Base-by-base conservation (phyloP, 1,284 basidiomycete genomes). In the Bondarzewia mesenterica region DNA sequence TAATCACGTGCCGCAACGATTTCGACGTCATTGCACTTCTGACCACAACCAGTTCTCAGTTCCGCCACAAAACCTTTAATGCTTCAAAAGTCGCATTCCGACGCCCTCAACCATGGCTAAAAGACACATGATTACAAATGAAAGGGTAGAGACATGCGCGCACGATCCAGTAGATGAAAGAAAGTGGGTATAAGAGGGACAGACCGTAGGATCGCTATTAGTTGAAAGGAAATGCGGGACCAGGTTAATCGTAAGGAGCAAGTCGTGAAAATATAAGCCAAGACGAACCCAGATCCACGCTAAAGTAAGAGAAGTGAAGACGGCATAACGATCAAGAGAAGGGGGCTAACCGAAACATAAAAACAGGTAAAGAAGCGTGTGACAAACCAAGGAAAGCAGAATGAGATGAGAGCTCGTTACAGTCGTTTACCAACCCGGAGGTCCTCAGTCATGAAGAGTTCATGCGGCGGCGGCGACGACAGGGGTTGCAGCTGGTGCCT, bases 381-480 rank as follows among this genome's bases (percentile, higher is more conserved):
- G 54, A 66, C 65, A 67, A 64, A 59, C 58, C 61, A 62, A 60
- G 54, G 57, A 60, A 54, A 58, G 63, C 62, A 57, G 59, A 57
- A 46, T 52, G 52, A 58, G 56, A 63, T 62, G 65, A 63, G 64
- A 64, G 59, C 63, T 81, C 78, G 71, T 82, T 40, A 75, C 53
- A 62, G 73, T 79, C 77, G 63, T 78, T 66, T 48, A 58, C 59
- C 50, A 57, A 63, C 52, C 38, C 47, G 58, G 50, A 50, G 51
- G 54, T 45, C 50, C 52, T 51, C 47, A 53, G 54, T 51, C 27
- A 49, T 51, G 47, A 52, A 43, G 44, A 50, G 52, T 60, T 76
- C 74, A 85, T 70, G 81, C 82, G 38, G 82, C 68, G 41, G 84
- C 82, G 49, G 80, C 68, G 43, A 68, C 70, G 41, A 68, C 66